These are phyloP conservation scores for Xerocomus nothofagi DNA, from an alignment of 1,284 basidiomycete species.

Conservation along the genomic window DNA sequence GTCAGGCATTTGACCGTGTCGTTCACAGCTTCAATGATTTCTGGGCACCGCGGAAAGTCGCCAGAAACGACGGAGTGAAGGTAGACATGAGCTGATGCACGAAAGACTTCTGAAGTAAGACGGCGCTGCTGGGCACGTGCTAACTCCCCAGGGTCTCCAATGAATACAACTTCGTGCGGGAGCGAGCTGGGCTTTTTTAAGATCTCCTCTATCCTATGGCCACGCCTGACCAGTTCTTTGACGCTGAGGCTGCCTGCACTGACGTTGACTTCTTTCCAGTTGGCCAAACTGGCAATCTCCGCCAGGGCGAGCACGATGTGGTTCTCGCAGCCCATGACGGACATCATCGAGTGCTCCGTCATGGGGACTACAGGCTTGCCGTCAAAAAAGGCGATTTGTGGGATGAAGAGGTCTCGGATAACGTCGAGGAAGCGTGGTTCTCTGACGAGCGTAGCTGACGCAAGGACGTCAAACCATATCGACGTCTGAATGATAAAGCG, in stretches of 20 bases:
- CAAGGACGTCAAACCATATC: slow-evolving; percentile 84
- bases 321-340: slow-evolving; percentile 84
- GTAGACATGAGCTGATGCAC: slow-evolving; percentile 69
- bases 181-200: slow-evolving; percentile 30
- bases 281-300: slow-evolving; percentile 64
- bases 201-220: slow-evolving; percentile 50
- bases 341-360: slow-evolving; percentile 60
- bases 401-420: slow-evolving; percentile 57
- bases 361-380: slow-evolving; percentile 27
- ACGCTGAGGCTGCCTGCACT: slow-evolving; percentile 49
- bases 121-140: slow-evolving; percentile 45
- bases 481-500: slow-evolving; percentile 77
- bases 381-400: slow-evolving; percentile 37
- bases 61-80: slow-evolving; percentile 71
- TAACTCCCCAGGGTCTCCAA: neutral
- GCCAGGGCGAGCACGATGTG: slow-evolving; percentile 74
- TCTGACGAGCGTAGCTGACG: slow-evolving; percentile 63
- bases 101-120: slow-evolving; percentile 69
- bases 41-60: slow-evolving; percentile 59
- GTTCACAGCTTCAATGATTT: slow-evolving; percentile 55
- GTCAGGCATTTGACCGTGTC: slow-evolving; percentile 55
- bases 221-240: slow-evolving; percentile 55
- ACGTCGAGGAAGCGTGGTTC: slow-evolving; percentile 56
- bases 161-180: neutral
- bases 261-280: slow-evolving; percentile 57